Base-by-base conservation (phyloP, 306 rosid species). In the Acmispon strigosus region DNA sequence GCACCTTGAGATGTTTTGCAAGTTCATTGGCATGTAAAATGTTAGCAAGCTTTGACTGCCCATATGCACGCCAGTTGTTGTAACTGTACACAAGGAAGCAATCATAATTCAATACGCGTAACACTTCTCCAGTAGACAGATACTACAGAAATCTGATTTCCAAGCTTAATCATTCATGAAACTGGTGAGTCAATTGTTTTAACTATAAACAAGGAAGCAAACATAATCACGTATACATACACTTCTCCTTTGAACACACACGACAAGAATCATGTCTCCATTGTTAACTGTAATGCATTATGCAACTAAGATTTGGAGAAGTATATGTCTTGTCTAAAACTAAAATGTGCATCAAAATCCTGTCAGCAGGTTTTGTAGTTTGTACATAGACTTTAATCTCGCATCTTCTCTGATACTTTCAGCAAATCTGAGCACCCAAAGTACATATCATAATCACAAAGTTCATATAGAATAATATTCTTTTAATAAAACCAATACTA, bases 41-140 rank as follows among this genome's bases (percentile, higher is more conserved):
- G 70, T 94, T 94, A 45, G 96, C 91, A 61, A 94, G 89, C 87
- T 94, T 94, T 50, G 99, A 89, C 52, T 91, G 97, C 74, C 97
- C 97, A 72, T 94, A 94, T 48, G 99, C 99, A 32, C 68, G 47
- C 68, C 82, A 73, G 39, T 80, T 85, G 62, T 11, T 78, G 83
- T 89, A 93, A 78, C 98, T 93, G 86, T 73, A 74, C 41, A 60
- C 62, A 60, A 70, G 72, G 63, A 74, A 69, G 50, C 53, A 70
- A 17, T 51, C 50, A 52, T 27, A 12, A 57, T 45, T 10, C 53
- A 13, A 63, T 32, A 50, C 16, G 42, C 61, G 68, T 19, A 12
- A 74, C 65, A 61, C 14, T 42, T 54, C 6, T 77, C 57, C 36
- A 1, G 48, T 74, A 0, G 8, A 57, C 50, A 51, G 9, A 73